Conservation (phyloP, 495 filamentous ascomycete genomes). For the Oidiodendron maius region DNA sequence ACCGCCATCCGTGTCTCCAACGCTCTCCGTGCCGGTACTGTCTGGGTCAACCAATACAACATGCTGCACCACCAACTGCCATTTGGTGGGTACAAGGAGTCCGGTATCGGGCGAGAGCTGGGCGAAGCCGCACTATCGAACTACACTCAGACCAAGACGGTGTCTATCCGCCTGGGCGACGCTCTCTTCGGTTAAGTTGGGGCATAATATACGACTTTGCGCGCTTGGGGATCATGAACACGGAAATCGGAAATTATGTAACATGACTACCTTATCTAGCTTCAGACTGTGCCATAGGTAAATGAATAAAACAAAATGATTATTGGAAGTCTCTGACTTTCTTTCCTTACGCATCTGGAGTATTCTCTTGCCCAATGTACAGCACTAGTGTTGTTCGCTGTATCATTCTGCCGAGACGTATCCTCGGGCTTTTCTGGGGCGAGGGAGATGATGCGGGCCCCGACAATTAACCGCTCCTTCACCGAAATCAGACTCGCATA, state of each 20-base stretch:
- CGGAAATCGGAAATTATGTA: slow-evolving; percentile 11
- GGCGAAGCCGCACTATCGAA: slow-evolving; percentile 89
- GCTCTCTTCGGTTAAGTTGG: slow-evolving; percentile 28
- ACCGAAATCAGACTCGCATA: too few relatives aligned
- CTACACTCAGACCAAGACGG: slow-evolving; percentile 75
- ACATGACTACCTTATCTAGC: slow-evolving; percentile 12
- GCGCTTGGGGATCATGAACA: not conserved
- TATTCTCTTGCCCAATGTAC: too few relatives aligned
- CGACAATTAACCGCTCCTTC: too few relatives aligned
- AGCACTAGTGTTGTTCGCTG: too few relatives aligned
- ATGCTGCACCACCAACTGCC: slow-evolving; percentile 72
- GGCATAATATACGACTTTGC: too few relatives aligned
- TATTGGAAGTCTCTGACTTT: too few relatives aligned
- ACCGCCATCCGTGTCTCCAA: slow-evolving; percentile 87
- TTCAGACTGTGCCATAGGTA: too few relatives aligned
- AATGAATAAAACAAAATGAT: too few relatives aligned
- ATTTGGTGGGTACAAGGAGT: slow-evolving; percentile 92
- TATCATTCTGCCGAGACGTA: too few relatives aligned
- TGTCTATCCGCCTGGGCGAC: slow-evolving; percentile 45
- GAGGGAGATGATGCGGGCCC: too few relatives aligned
- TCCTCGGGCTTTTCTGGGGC: too few relatives aligned
- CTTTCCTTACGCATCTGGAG: too few relatives aligned
- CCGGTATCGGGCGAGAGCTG: slow-evolving; percentile 88
- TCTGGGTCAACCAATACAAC: slow-evolving; percentile 96
- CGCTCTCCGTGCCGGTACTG: slow-evolving; percentile 77